A percentile compares a stretch with the other conserved stretches of the same genome.
phyloP scores from a whole-genome alignment of 2,329 filamentous ascomycete species.

The Scorias spongiosa region DNA sequence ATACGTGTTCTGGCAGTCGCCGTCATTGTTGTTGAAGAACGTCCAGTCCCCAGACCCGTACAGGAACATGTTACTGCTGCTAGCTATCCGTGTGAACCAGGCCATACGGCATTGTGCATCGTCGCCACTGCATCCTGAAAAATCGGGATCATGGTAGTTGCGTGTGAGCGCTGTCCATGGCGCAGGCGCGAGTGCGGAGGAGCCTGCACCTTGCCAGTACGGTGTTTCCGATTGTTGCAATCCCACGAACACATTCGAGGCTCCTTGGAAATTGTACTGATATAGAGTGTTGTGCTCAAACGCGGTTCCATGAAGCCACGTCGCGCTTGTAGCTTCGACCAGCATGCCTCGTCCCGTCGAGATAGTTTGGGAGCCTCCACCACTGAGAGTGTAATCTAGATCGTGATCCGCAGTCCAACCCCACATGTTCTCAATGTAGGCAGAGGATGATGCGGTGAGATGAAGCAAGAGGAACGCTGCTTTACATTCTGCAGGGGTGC shows the following conservation, averaged over 20 bases:
- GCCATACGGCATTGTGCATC: constrained; percentile 22
- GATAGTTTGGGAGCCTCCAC: constrained; percentile 18
- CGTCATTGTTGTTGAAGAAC: constrained; percentile 23
- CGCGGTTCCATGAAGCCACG: constrained; percentile 39
- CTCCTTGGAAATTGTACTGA: constrained; percentile 36
- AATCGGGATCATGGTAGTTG: constrained; percentile 18
- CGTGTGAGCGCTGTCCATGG: constrained; percentile 25
- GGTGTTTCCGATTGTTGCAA: constrained; percentile 42
- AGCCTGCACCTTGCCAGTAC: constrained; percentile 18
- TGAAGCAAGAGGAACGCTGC: constrained; percentile 32
- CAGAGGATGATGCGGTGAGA: constrained; percentile 27
- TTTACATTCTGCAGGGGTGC: constrained; percentile 20
- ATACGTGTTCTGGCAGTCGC: constrained; percentile 12
- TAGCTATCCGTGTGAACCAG: constrained; percentile 11
- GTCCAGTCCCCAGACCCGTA: constrained; percentile 26
- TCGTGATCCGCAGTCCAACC: constrained; percentile 41
- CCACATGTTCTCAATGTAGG: constrained; percentile 42
- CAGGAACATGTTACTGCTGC: constrained; percentile 19
- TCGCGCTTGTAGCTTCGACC: constrained; percentile 30
- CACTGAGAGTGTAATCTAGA: constrained; percentile 25
- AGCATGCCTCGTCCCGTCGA: constrained; percentile 28
- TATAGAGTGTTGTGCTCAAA: constrained; percentile 41
- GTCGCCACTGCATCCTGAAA: constrained; percentile 9
- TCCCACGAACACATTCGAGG: constrained; percentile 35
- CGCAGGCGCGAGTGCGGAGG: constrained; percentile 18